phyloP scores from a whole-genome alignment of 768 basidiomycete species.

The Suillus paluster region DNA sequence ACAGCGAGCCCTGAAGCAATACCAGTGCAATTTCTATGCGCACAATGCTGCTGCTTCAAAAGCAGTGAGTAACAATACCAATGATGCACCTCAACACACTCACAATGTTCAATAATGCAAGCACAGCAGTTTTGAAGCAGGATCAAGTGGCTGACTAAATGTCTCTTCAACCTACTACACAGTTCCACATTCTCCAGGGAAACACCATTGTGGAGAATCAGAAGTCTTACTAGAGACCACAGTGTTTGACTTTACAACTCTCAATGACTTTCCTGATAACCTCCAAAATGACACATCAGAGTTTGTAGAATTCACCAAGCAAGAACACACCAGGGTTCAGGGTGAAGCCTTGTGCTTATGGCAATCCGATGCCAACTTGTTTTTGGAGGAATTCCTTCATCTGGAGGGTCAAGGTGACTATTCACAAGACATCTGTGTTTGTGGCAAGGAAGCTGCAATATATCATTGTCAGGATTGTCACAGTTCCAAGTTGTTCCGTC shows the following conservation, averaged over 20 bases:
- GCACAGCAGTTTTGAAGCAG: background rate
- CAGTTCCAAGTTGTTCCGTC: background rate
- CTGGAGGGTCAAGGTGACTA: constrained; percentile 2
- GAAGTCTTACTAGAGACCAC: background rate
- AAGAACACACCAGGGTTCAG: background rate
- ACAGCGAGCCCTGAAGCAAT: background rate
- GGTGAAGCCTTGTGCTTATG: background rate
- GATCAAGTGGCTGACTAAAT: background rate
- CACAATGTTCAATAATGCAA: background rate
- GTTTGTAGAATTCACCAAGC: background rate
- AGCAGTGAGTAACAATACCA: background rate
- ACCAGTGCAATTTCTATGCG: background rate
- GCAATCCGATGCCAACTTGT: background rate
- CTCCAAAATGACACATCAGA: background rate
- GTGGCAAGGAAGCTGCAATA: background rate
- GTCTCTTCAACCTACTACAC: background rate
- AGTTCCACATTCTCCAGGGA: background rate
- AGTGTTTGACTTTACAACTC: background rate
- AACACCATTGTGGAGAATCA: background rate
- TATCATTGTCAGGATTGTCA: background rate
- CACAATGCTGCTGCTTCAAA: background rate
- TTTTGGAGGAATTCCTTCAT: constrained; percentile 4
- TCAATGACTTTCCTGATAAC: background rate
- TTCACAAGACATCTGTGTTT: background rate
- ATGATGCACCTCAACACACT: background rate